phyloP scores from a whole-genome alignment of 1,139 yeast genomes.

The Hemisphaericaspora xylanilytica region DNA sequence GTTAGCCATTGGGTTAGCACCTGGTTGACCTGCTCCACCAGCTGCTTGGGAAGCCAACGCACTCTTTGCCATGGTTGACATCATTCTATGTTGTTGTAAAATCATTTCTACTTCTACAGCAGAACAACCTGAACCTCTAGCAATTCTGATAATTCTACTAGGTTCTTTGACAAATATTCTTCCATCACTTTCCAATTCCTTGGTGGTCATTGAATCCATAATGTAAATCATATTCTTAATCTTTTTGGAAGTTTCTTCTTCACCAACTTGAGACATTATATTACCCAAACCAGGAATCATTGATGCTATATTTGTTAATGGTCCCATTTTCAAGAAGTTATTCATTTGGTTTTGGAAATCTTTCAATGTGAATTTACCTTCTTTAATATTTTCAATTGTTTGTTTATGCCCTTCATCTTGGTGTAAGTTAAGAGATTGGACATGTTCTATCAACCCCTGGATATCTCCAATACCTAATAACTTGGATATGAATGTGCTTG shows the following conservation, averaged over 20 bases:
- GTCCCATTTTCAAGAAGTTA: constrained; percentile 95
- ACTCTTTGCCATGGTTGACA: constrained; percentile 88
- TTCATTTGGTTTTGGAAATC: constrained; percentile 96
- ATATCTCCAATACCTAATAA: constrained; percentile 94
- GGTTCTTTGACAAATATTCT: constrained; percentile 78
- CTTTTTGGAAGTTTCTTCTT: constrained; percentile 80
- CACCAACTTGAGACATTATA: constrained; percentile 83
- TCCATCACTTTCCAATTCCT: constrained; percentile 92
- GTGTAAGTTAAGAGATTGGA: constrained; percentile 82
- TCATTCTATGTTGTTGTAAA: constrained; percentile 86
- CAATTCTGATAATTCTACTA: constrained; percentile 81
- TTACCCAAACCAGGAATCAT: constrained; percentile 95
- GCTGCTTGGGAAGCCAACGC: constrained; percentile 56
- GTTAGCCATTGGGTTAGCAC: constrained; percentile 21
- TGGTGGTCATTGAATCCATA: constrained; percentile 94
- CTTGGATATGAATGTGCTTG: constrained; percentile 84
- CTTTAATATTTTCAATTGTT: constrained; percentile 88
- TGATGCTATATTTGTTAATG: constrained; percentile 85
- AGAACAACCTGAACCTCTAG: constrained; percentile 93
- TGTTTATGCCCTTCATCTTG: constrained; percentile 68
- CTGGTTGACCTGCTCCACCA: constrained; percentile 39
- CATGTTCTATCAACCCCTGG: constrained; percentile 92
- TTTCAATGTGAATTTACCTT: constrained; percentile 88
- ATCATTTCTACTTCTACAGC: constrained; percentile 94
- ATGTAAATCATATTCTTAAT: constrained; percentile 88